phyloP scores from a whole-genome alignment of 2,329 filamentous ascomycete species.

The Stemphylium vesicarium region DNA sequence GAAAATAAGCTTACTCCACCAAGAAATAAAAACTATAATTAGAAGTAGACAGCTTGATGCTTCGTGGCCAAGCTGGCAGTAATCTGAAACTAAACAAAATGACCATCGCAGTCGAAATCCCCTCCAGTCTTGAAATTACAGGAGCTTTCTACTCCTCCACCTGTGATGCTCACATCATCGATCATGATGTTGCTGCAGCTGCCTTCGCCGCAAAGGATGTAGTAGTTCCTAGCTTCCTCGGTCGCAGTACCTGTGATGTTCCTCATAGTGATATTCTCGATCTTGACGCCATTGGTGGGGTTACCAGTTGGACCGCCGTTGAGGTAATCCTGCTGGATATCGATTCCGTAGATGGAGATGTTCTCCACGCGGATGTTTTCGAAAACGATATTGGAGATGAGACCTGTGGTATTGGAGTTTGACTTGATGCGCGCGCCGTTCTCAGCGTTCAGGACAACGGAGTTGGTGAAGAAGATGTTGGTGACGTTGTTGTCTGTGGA shows the following conservation, averaged over 20 bases:
- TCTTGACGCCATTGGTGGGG: constrained; percentile 54
- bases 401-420: constrained; percentile 56
- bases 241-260: constrained; percentile 49
- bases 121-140: constrained; percentile 39
- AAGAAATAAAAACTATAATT: too few species aligned
- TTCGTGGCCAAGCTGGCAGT: too few species aligned
- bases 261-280: constrained; percentile 50
- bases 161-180: constrained; percentile 47
- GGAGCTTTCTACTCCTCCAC: constrained; percentile 46
- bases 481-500: constrained; percentile 38
- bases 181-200: constrained; percentile 61
- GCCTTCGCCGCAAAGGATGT: constrained; percentile 61
- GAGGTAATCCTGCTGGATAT: constrained; percentile 58
- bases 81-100: constrained; percentile 4
- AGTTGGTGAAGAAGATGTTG: constrained; percentile 55
- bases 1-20: too few species aligned
- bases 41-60: too few species aligned
- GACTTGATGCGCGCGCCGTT: constrained; percentile 65
- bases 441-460: constrained; percentile 55
- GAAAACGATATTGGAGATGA: constrained; percentile 21
- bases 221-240: constrained; percentile 49
- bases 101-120: constrained; percentile 35
- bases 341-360: constrained; percentile 56
- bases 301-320: constrained; percentile 51
- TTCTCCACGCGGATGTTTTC: constrained; percentile 41